Conservation (phyloP, 768 basidiomycete species). For the Boletus pseudo-olivaceus region DNA sequence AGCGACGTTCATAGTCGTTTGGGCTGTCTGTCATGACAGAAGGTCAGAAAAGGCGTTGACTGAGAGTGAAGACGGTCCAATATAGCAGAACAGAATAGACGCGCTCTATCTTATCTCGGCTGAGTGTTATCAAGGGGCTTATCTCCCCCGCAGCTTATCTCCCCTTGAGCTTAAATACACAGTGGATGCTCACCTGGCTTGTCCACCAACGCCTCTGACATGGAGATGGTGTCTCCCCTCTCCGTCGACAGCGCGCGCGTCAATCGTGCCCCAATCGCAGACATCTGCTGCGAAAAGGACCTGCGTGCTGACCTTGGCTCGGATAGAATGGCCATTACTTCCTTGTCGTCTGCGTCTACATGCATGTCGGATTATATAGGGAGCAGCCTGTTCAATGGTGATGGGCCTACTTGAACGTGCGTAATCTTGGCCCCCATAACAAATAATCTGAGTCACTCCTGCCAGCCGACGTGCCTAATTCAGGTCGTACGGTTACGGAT, state of each 20-base stretch:
- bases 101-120: conserved; percentile 15
- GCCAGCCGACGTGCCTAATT: background rate
- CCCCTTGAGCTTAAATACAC: conserved; percentile 5
- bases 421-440: conserved; percentile 5
- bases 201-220: conserved; percentile 11
- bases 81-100: background rate
- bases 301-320: conserved; percentile 6
- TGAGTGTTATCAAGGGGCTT: conserved; percentile 17
- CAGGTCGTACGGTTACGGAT: no score
- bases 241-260: conserved; percentile 13
- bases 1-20: conserved; percentile 36
- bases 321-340: conserved; percentile 4
- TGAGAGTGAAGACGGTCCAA: background rate
- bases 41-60: background rate
- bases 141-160: conserved; percentile 19
- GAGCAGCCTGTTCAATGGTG: background rate
- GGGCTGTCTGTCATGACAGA: conserved; percentile 25
- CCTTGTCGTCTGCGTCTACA: background rate
- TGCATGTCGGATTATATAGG: conserved; percentile 11
- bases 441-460: background rate
- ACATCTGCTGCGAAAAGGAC: conserved; percentile 16
- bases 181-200: conserved; percentile 10
- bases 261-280: conserved; percentile 18
- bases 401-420: conserved; percentile 10
- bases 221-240: background rate